These are phyloP conservation scores for Fusarium anthophilum DNA, from an alignment of 2,329 filamentous ascomycete genomes.

Conservation along the genomic window DNA sequence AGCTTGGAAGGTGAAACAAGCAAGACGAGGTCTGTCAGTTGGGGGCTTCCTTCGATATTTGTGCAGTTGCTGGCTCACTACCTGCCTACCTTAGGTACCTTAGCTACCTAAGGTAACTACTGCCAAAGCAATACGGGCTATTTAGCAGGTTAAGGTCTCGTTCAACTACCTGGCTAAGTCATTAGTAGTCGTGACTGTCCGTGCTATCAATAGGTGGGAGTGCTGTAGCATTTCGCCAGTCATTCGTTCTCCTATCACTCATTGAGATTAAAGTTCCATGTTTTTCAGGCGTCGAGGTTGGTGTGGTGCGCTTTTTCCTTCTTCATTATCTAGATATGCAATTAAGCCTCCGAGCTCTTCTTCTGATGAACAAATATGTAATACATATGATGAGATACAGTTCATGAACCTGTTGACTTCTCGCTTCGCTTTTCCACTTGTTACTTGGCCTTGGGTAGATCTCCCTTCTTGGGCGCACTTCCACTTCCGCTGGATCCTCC, in stretches of 20 bases:
- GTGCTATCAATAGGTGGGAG: not conserved
- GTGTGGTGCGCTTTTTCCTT: not conserved
- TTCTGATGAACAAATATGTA: not conserved
- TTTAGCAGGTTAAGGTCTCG: too few relatives aligned
- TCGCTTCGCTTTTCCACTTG: not conserved
- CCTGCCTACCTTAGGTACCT: not conserved
- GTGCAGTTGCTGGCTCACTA: not conserved
- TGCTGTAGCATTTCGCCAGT: not conserved
- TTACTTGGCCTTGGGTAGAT: constrained; percentile 15
- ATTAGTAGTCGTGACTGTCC: not conserved
- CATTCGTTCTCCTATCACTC: not conserved
- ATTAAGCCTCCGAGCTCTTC: not conserved
- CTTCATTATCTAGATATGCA: not conserved
- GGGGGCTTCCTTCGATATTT: not conserved
- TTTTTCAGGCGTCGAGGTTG: not conserved
- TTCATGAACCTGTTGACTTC: not conserved
- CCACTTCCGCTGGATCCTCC: constrained; percentile 47
- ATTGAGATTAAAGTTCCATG: not conserved
- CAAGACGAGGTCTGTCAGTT: not conserved
- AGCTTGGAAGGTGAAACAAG: not conserved
- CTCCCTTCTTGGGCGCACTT: constrained; percentile 45
- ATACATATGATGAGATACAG: not conserved
- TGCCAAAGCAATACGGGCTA: too few relatives aligned
- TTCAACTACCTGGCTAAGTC: not conserved
- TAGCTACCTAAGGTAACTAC: not conserved